Base-by-base conservation (phyloP, 805 yeast genomes). In the Nakazawaea ishiwadae region DNA sequence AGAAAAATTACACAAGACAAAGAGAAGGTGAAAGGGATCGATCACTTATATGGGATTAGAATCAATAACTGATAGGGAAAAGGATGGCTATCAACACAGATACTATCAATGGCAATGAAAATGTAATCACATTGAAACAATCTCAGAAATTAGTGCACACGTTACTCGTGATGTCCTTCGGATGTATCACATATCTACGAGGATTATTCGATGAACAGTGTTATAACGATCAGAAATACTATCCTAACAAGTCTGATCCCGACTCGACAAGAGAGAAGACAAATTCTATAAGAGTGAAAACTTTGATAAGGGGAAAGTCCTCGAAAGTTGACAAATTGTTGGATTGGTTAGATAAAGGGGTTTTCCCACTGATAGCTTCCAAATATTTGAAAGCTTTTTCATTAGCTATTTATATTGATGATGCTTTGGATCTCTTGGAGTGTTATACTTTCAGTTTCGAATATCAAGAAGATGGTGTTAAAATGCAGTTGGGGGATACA, bases 121-220 rank as follows among this genome's bases (percentile, higher is more conserved):
- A 59, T 4, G 48, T 44, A 12, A 51, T 65, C 18, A 57, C 65
- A 1, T 49, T 52, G 2, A 68, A 60, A 26, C 71, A 68, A 46
- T 69, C 77, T 20, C 72, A 68, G 40, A 68, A 66, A 48, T 53
- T 74, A 40, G 60, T 77, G 5, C 69, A 74, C 39, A 65, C 77
- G 1, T 63, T 76, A 56, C 47, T 78, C 14, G 55, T 66, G 0
- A 73, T 75, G 67, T 67, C 81, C 0, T 62, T 79, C 48, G 79
- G 83, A 1, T 76, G 83, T 49, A 59, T 79, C 20, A 70, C 80
- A 2, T 79, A 68, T 49, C 55, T 79, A 12, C 62, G 84, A 44
- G 79, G 80, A 1, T 56, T 79, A 16, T 79, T 79, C 45, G 74
- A 75, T 6, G 82, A 79, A 46, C 73, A 68, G 10, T 66, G 63